phyloP scores from a whole-genome alignment of 306 rosid genomes.

The Luffa aegyptiaca region DNA sequence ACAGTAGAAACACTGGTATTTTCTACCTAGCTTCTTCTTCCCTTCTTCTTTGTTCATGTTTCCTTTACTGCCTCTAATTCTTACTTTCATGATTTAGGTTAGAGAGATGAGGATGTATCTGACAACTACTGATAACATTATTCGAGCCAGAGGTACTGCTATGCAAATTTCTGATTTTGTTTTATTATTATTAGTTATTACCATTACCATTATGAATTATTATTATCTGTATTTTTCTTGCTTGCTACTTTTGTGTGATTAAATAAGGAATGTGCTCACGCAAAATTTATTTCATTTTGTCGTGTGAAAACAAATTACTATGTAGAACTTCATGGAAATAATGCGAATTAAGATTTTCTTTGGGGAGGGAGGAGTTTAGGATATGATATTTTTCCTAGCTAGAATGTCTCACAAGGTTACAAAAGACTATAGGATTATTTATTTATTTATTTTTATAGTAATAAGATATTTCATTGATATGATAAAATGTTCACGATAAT shows the following conservation, averaged over 20 bases:
- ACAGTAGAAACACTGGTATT: constrained; percentile 59
- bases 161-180: constrained; percentile 3
- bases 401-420: background rate
- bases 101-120: constrained; percentile 73
- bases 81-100: constrained; percentile 34
- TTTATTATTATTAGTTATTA: background rate
- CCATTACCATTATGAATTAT: background rate
- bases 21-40: background rate
- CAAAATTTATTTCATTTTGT: background rate
- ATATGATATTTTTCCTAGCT: background rate
- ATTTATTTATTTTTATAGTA: background rate
- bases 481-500: background rate
- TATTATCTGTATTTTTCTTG: background rate
- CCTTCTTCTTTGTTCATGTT: background rate
- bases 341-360: background rate
- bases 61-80: background rate
- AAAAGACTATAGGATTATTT: background rate
- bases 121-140: constrained; percentile 54
- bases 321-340: background rate
- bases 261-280: background rate
- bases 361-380: background rate
- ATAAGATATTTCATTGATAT: background rate
- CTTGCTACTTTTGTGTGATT: background rate
- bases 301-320: background rate
- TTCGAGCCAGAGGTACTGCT: constrained; percentile 70